Evolutionary conservation across 352 stramenopile species (phyloP), one percentile per base, ranked within the genome.

Genomic region (Plasmopara viticola): DNA sequence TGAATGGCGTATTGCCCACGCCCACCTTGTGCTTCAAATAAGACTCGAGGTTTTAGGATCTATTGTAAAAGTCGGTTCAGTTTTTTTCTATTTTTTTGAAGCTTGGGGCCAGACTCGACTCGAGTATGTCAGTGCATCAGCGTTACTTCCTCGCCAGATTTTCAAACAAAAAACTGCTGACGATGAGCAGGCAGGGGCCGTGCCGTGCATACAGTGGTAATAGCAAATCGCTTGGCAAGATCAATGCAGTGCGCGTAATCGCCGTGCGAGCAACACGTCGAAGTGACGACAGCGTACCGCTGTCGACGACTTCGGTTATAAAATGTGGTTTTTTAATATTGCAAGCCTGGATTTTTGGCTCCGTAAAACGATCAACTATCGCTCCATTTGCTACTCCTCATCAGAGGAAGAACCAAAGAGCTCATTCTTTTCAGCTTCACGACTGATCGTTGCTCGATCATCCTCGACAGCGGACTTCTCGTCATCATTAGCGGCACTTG

Each of bases 401-500:
- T 90, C 82, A 2, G 82, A 92, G 9, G 79, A 90, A 15, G 82
- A 92, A 20, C 82, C 82, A 58, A 92, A 92, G 14, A 92, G 72
- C 63, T 92, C 82, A 53, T 87, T 84, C 64, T 90, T 89, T 54
- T 87, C 77, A 7, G 68, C 74, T 57, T 92, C 64, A 33, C 60
- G 77, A 10, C 40, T 51, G 28, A 72, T 67, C 6, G 53, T 54
- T 12, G 39, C 40, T 17, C 25, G 40, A 9, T 48, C 37, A 28
- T 66, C 56, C 47, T 61, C 54, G 35, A 56, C 18, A 25, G 51
- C 35, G 35, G 54, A 33, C n/a, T 72, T 59, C 0, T 54, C 55
- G 6, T 46, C 52, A 8, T 58, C 43, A 33, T 60, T 69, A n/a
- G 48, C 49, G 35, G 20, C 20, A 25, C 20, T 3, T 25, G 20